phyloP scores from a whole-genome alignment of 805 yeast species.

The Babjeviella inositovora region DNA sequence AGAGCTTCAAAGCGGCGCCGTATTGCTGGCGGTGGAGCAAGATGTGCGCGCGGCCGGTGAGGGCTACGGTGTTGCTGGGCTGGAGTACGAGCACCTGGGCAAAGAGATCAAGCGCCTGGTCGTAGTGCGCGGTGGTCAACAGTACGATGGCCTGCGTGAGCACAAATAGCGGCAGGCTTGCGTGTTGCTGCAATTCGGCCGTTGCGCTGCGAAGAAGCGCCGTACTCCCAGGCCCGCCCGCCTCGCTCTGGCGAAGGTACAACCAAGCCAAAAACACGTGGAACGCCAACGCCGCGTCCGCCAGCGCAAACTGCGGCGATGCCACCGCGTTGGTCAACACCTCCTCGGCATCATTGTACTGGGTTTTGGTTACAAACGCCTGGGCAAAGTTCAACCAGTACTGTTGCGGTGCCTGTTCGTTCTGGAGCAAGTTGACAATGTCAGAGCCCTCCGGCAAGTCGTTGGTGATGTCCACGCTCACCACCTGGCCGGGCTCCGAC shows the following conservation, averaged over 20 bases:
- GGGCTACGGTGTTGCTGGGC: slow-evolving; percentile 54
- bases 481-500: slow-evolving; percentile 66
- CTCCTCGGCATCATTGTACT: slow-evolving; percentile 42
- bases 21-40: slow-evolving; percentile 60
- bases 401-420: slow-evolving; percentile 60
- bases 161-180: slow-evolving; percentile 22
- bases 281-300: slow-evolving; percentile 28
- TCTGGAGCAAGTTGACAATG: slow-evolving; percentile 58
- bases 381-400: slow-evolving; percentile 78
- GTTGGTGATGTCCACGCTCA: slow-evolving; percentile 61
- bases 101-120: slow-evolving; percentile 53
- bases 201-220: slow-evolving; percentile 10
- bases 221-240: slow-evolving; percentile 6
- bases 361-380: slow-evolving; percentile 56
- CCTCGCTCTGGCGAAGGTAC: slow-evolving; percentile 27
- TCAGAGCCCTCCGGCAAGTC: slow-evolving; percentile 87
- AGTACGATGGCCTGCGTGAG: slow-evolving; percentile 56
- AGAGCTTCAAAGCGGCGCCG: slow-evolving; percentile 57
- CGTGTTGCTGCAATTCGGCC: slow-evolving; percentile 7
- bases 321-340: slow-evolving; percentile 48
- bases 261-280: slow-evolving; percentile 66
- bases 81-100: slow-evolving; percentile 42
- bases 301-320: slow-evolving; percentile 10
- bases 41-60: slow-evolving; percentile 74
- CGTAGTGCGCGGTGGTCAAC: slow-evolving; percentile 43